Evolutionary conservation across 768 basidiomycete genomes (phyloP).

Genomic region (Mycena pura): DNA sequence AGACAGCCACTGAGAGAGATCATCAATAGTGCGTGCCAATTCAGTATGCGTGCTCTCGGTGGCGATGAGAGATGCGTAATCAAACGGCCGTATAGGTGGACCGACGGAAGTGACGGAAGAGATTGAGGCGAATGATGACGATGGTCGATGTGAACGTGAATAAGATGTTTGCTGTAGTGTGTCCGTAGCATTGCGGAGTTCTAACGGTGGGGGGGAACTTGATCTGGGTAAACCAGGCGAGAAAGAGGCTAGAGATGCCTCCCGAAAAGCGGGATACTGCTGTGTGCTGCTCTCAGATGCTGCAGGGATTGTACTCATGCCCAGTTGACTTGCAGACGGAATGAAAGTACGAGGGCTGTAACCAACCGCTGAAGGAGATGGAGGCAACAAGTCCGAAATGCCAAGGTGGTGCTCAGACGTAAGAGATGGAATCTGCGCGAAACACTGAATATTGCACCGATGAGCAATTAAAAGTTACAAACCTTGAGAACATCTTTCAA

Average conservation of each 20-base stretch:
- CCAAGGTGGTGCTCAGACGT: slow-evolving; percentile 75
- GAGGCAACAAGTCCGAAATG: slow-evolving; percentile 73
- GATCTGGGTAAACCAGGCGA: slow-evolving; percentile 47
- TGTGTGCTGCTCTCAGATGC: slow-evolving; percentile 23
- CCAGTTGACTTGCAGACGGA: slow-evolving; percentile 47
- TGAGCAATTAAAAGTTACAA: slow-evolving; percentile 4
- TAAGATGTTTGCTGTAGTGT: slow-evolving; percentile 27
- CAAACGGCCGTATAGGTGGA: slow-evolving; percentile 67
- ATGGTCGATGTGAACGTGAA: slow-evolving; percentile 30
- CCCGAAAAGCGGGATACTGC: slow-evolving; percentile 29
- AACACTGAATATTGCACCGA: neutral
- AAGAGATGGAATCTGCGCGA: slow-evolving; percentile 63
- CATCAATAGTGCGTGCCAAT: slow-evolving; percentile 75
- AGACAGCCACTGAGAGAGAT: slow-evolving; percentile 78
- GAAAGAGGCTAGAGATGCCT: slow-evolving; percentile 32
- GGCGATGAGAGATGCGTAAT: slow-evolving; percentile 64
- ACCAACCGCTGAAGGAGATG: slow-evolving; percentile 64
- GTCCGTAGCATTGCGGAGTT: slow-evolving; percentile 26
- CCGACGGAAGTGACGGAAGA: slow-evolving; percentile 39
- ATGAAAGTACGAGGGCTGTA: slow-evolving; percentile 45
- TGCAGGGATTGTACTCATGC: slow-evolving; percentile 32
- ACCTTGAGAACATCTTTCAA: slow-evolving; percentile 81
- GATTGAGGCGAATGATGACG: slow-evolving; percentile 42
- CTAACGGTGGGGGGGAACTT: slow-evolving; percentile 39
- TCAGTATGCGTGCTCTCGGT: slow-evolving; percentile 69